These are phyloP conservation scores for Chloris gayana DNA, from an alignment of 176 grass and related monocot species.

Conservation along the genomic window DNA sequence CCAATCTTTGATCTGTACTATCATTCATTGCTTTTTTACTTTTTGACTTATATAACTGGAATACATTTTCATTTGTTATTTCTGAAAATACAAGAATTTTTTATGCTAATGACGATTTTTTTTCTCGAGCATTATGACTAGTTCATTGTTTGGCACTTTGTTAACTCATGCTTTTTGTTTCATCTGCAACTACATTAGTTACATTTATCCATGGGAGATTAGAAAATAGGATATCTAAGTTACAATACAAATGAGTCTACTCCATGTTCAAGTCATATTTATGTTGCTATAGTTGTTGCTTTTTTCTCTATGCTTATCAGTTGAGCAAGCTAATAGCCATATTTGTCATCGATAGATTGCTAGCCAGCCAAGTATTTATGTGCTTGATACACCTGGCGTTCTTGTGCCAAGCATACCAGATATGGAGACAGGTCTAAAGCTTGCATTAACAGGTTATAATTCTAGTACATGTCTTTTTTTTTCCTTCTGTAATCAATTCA, in stretches of 20 bases:
- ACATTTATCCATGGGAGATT: background rate
- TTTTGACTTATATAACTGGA: background rate
- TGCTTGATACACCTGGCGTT: conserved; percentile 95
- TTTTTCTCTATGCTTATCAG: conserved; percentile 11
- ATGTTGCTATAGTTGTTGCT: background rate
- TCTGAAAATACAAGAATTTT: conserved; percentile 7
- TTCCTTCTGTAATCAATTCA: background rate
- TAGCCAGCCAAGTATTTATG: conserved; percentile 94
- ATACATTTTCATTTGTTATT: background rate
- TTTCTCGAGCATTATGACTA: no score
- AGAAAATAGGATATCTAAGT: conserved; percentile 15
- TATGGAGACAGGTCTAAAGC: conserved; percentile 92
- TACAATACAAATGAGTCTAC: conserved; percentile 10
- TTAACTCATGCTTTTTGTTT: conserved; percentile 7
- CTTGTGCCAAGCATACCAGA: conserved; percentile 92
- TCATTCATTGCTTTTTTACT: background rate
- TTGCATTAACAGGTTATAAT: conserved; percentile 87
- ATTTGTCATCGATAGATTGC: conserved; percentile 70
- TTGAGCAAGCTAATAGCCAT: conserved; percentile 31
- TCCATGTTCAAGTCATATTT: conserved; percentile 15
- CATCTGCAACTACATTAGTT: background rate
- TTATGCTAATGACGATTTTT: background rate
- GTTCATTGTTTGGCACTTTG: background rate
- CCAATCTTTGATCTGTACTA: background rate
- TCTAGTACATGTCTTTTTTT: background rate